Evolutionary conservation across 805 yeast species (phyloP), one percentile per base, ranked within the genome.

Genomic region (Kuraishia capsulata): DNA sequence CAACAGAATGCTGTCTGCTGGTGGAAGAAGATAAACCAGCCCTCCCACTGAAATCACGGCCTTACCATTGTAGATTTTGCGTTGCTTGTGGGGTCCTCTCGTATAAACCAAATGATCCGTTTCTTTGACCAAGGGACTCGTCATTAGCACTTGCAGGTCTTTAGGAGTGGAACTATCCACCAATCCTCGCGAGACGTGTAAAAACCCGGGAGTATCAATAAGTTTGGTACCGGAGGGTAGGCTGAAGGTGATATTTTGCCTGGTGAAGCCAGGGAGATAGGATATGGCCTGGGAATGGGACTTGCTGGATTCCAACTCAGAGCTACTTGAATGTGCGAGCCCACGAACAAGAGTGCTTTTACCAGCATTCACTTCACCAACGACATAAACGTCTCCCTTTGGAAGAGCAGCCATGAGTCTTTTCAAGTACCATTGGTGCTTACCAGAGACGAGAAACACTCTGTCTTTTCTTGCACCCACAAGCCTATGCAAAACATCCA

Each of bases 331-430:
- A 26, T 52, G 56, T 20, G 71, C 43, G 16, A 81, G 44, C 16
- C 75, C 49, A 45, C 69, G 72, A 1, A 81, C 64, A 28, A 83
- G 46, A 2, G 81, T 66, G 2, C 86, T 76, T 52, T 83, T 83
- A 1, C 94, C 94, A 11, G 73, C 67, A 49, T 83, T 83, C 9
- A 81, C 76, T 42, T 67, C 68, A 1, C 94, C 94, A 17, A 82
- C 59, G 23, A 83, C 54, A 48, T 73, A 78, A 5, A 71, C 53
- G 24, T 60, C 57, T 8, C 46, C 50, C 28, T 52, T 49, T 4
- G 64, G 63, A 5, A 81, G 49, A 5, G 48, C 48, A 1, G 56
- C 47, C 6, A 65, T 44, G 2, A 81, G 49, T 1, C 51, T 47
- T 1, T 59, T 49, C 2, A 73, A 48, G 24, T 71, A 67, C 88